A percentile compares a stretch with the other conserved stretches of the same genome.
phyloP scores from a whole-genome alignment of 176 grass and related monocot species.

The Eragrostis nindensis region DNA sequence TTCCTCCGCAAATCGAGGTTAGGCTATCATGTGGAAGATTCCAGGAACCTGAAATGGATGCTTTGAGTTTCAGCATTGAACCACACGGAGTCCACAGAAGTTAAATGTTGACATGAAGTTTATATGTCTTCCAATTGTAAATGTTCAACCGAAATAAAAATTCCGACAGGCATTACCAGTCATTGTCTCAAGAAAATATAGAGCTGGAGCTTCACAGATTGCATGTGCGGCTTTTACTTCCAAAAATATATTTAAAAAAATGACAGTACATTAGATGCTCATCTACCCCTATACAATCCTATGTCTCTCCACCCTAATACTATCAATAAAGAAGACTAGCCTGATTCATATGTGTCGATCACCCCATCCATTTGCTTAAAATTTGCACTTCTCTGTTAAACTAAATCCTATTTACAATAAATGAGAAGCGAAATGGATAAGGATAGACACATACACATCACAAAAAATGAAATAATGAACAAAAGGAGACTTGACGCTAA shows the following conservation, averaged over 20 bases:
- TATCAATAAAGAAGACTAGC: conserved; percentile 29
- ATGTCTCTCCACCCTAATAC: conserved; percentile 14
- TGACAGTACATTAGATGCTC: conserved; percentile 2
- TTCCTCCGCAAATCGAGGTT: too few species aligned
- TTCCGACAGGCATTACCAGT: neutral
- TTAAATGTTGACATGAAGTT: too few species aligned
- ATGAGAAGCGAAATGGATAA: conserved; percentile 37
- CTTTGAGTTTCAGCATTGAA: too few species aligned
- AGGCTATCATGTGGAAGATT: neutral
- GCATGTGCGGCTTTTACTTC: neutral
- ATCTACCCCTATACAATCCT: conserved; percentile 8
- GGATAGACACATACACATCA: conserved; percentile 31
- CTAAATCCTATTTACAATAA: conserved; percentile 59
- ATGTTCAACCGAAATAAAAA: neutral
- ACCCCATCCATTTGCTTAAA: conserved; percentile 26
- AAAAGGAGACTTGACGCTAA: conserved; percentile 16
- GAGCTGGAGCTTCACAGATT: neutral
- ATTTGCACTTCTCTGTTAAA: conserved; percentile 29
- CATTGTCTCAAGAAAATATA: neutral
- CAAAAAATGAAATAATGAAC: conserved; percentile 15
- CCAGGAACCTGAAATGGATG: neutral
- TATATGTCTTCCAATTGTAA: neutral
- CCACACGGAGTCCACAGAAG: too few species aligned
- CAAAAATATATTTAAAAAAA: conserved; percentile 14
- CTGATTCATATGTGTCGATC: conserved; percentile 23